These are phyloP conservation scores for Sporothrix curviconia DNA, from an alignment of 2,329 filamentous ascomycete genomes.

Conservation along the genomic window DNA sequence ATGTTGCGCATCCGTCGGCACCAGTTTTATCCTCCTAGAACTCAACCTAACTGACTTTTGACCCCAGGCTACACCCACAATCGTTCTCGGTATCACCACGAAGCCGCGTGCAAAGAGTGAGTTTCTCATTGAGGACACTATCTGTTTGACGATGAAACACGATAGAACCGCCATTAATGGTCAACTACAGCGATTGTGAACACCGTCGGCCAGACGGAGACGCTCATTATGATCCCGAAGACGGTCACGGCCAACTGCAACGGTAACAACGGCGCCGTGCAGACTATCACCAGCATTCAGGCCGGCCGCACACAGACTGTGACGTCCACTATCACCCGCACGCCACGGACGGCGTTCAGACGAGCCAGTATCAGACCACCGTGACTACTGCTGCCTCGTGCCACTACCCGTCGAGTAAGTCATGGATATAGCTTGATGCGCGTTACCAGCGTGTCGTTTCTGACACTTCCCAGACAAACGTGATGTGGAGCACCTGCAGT, in stretches of 20 bases:
- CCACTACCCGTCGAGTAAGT: conserved; percentile 28
- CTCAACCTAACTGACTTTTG: neutral
- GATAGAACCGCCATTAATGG: neutral
- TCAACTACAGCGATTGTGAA: conserved; percentile 21
- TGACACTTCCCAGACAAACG: conserved; percentile 16
- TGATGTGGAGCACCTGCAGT: conserved; percentile 20
- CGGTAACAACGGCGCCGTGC: conserved; percentile 23
- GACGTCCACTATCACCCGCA: conserved; percentile 27
- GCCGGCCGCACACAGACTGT: conserved; percentile 26
- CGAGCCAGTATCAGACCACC: conserved; percentile 28
- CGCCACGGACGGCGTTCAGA: conserved; percentile 29
- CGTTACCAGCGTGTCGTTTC: neutral
- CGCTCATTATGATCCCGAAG: conserved; percentile 27
- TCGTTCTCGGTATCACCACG: conserved; percentile 31
- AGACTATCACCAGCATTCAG: conserved; percentile 31
- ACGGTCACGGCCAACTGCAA: conserved; percentile 31
- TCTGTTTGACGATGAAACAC: no score
- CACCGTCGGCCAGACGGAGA: conserved; percentile 28
- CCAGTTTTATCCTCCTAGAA: no score
- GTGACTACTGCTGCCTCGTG: conserved; percentile 28
- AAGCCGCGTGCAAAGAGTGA: conserved; percentile 32
- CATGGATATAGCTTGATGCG: neutral
- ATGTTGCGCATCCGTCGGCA: no score
- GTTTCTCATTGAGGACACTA: neutral
- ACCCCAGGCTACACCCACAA: conserved; percentile 31